A percentile compares a stretch with the other conserved stretches of the same genome.
Conservation (phyloP, 208 protist genomes). For the Leishmania guyanensis region DNA sequence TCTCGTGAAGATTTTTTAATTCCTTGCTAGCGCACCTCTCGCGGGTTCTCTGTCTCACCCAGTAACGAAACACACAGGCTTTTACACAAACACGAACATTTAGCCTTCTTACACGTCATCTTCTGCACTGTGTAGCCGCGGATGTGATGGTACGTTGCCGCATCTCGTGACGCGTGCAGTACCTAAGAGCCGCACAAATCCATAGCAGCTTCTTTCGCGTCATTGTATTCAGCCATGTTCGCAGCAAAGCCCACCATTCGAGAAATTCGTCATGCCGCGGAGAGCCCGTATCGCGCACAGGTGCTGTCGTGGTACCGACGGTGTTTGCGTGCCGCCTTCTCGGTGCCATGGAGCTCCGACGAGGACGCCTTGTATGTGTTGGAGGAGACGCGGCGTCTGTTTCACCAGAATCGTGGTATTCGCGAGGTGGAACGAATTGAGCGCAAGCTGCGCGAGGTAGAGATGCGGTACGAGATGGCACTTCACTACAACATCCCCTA, state of each 20-base stretch:
- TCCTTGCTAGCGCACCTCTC: neutral
- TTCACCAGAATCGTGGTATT: constrained; percentile 66
- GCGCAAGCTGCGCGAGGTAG: constrained; percentile 86
- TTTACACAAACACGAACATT: neutral
- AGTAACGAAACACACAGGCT: neutral
- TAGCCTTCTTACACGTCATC: neutral
- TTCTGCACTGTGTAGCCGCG: neutral
- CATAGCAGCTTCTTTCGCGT: neutral
- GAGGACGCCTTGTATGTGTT: constrained; percentile 88
- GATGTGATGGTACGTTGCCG: neutral
- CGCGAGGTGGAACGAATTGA: constrained; percentile 60
- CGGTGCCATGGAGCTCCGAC: constrained; percentile 79
- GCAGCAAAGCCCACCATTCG: constrained; percentile 5
- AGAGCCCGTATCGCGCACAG: constrained; percentile 67
- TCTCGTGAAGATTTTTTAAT: neutral
- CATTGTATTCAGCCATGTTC: neutral
- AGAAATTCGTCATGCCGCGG: constrained; percentile 22
- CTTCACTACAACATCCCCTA: constrained; percentile 89
- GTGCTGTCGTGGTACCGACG: constrained; percentile 85
- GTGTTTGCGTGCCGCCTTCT: constrained; percentile 82
- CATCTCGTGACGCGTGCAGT: neutral
- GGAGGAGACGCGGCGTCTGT: constrained; percentile 79
- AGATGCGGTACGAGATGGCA: constrained; percentile 89
- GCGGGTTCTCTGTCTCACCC: neutral
- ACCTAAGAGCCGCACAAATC: neutral